Evolutionary conservation across 2,329 filamentous ascomycete species (phyloP).

Genomic region (Podosphaera aphanis): DNA sequence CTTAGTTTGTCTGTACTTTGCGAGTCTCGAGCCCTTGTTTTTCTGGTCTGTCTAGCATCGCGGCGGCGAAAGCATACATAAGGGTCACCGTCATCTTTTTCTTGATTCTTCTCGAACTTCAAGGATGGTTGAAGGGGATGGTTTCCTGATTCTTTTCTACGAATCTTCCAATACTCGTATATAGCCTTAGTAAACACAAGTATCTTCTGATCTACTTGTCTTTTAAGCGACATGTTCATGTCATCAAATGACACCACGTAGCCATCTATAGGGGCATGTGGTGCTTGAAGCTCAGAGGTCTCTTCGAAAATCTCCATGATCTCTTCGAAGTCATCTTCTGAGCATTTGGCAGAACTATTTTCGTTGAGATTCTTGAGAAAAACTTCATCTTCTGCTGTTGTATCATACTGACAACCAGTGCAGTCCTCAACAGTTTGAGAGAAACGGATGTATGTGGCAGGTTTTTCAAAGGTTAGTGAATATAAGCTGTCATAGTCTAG

Average conservation of each 20-base stretch:
- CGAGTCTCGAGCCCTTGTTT: slow-evolving; percentile 79
- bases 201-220: slow-evolving; percentile 26
- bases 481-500: slow-evolving; percentile 82
- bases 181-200: slow-evolving; percentile 44
- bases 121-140: slow-evolving; percentile 51
- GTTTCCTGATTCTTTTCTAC: slow-evolving; percentile 43
- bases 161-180: slow-evolving; percentile 73
- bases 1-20: slow-evolving; percentile 89
- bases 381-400: slow-evolving; percentile 72
- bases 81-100: slow-evolving; percentile 85
- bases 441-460: slow-evolving; percentile 86
- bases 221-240: slow-evolving; percentile 44
- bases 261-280: slow-evolving; percentile 75
- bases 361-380: slow-evolving; percentile 70
- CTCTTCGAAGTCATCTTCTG: slow-evolving; percentile 78
- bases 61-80: slow-evolving; percentile 95
- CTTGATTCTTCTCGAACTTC: slow-evolving; percentile 85
- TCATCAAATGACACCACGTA: slow-evolving; percentile 56
- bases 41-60: slow-evolving; percentile 81
- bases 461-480: slow-evolving; percentile 53
- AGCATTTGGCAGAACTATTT: slow-evolving; percentile 47
- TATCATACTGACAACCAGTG: slow-evolving; percentile 74
- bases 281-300: slow-evolving; percentile 59
- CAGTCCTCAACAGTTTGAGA: slow-evolving; percentile 96
- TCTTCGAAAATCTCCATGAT: slow-evolving; percentile 92